These are phyloP conservation scores for Nicotiana undulata DNA, from an alignment of 257 asterid species.

Conservation along the genomic window DNA sequence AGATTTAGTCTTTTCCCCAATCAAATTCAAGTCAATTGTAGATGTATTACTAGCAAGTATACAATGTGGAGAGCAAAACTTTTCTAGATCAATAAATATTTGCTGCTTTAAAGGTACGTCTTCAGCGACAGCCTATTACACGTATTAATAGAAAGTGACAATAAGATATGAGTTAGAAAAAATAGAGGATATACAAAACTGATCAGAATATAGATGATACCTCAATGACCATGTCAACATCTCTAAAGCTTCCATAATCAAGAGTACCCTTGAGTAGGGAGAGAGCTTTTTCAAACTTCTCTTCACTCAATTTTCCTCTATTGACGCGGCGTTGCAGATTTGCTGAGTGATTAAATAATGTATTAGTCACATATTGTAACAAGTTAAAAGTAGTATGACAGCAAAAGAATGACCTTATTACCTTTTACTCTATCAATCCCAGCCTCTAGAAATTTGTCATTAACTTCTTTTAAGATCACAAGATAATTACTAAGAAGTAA, in stretches of 20 bases:
- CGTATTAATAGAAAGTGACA: neutral
- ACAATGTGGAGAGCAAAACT: slow-evolving; percentile 83
- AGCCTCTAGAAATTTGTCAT: slow-evolving; percentile 69
- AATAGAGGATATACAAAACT: neutral
- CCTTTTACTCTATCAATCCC: slow-evolving; percentile 86
- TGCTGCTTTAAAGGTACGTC: slow-evolving; percentile 81
- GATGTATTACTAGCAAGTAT: slow-evolving; percentile 90
- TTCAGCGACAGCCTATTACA: slow-evolving; percentile 84
- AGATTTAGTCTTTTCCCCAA: slow-evolving; percentile 75
- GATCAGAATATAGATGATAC: slow-evolving; percentile 23
- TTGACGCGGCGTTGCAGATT: slow-evolving; percentile 74
- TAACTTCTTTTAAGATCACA: slow-evolving; percentile 87
- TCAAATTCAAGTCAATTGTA: slow-evolving; percentile 76
- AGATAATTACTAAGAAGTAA: slow-evolving; percentile 58
- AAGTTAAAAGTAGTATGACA: neutral
- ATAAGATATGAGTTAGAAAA: neutral
- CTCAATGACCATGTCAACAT: slow-evolving; percentile 96
- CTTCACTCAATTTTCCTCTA: slow-evolving; percentile 78
- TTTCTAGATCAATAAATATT: slow-evolving; percentile 79
- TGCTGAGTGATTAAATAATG: slow-evolving; percentile 29
- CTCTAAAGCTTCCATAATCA: slow-evolving; percentile 84
- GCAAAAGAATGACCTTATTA: slow-evolving; percentile 16
- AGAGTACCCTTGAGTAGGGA: slow-evolving; percentile 71
- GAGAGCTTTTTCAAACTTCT: slow-evolving; percentile 62
- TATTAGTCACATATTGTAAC: neutral